Evolutionary conservation across 2,329 filamentous ascomycete genomes (phyloP).

Genomic region (Curvularia spicifera): DNA sequence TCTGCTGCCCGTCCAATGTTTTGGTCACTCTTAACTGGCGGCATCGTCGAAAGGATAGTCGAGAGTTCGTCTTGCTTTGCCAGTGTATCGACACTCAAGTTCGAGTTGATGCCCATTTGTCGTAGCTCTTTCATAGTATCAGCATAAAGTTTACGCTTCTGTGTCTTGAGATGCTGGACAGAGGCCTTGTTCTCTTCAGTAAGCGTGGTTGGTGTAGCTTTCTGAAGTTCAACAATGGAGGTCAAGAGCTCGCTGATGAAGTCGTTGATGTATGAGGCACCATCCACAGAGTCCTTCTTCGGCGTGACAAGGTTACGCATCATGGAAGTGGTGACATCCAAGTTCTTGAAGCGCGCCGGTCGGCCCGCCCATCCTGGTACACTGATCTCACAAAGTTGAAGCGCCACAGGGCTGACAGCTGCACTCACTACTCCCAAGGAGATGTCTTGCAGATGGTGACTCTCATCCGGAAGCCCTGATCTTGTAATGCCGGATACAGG

Average conservation of each 20-base stretch:
- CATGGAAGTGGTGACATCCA: conserved; percentile 71
- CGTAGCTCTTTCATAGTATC: conserved; percentile 84
- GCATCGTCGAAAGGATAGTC: conserved; percentile 67
- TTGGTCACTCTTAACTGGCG: conserved; percentile 40
- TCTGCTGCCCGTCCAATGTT: conserved; percentile 56
- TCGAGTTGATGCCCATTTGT: conserved; percentile 87
- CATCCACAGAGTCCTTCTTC: conserved; percentile 61
- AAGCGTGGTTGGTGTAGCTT: conserved; percentile 79
- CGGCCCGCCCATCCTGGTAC: conserved; percentile 48
- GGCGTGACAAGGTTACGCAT: conserved; percentile 71
- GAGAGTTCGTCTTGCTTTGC: conserved; percentile 75
- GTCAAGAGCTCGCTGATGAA: conserved; percentile 74
- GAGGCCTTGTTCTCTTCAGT: conserved; percentile 85
- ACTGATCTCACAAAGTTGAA: conserved; percentile 30
- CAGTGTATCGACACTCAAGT: conserved; percentile 76
- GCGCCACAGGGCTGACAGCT: conserved; percentile 19
- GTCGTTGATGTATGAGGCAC: conserved; percentile 65
- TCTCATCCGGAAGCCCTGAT: conserved; percentile 42
- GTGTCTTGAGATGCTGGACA: conserved; percentile 87
- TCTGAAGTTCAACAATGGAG: conserved; percentile 75
- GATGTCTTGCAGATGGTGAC: conserved; percentile 13
- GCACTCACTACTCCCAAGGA: conserved; percentile 23
- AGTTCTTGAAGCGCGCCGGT: conserved; percentile 73
- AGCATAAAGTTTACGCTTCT: conserved; percentile 88
- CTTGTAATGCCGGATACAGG: conserved; percentile 68